These are phyloP conservation scores for Musa balbisiana DNA, from an alignment of 202 grass and related monocot genomes.

Conservation along the genomic window DNA sequence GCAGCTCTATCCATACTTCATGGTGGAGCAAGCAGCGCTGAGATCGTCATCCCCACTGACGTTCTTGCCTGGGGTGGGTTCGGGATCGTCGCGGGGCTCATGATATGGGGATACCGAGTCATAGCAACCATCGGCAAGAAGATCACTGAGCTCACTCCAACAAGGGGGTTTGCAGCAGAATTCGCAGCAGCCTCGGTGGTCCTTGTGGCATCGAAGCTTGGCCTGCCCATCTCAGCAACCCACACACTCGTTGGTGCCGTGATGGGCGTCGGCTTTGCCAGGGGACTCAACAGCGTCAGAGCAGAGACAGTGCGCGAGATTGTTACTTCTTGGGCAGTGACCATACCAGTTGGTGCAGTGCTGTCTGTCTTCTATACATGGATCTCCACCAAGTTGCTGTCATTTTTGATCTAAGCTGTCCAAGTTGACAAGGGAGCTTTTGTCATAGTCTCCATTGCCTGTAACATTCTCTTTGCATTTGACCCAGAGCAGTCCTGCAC, in stretches of 20 bases:
- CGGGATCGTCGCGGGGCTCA: slow-evolving; percentile 86
- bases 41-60: slow-evolving; percentile 90
- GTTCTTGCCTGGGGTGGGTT: slow-evolving; percentile 94
- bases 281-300: slow-evolving; percentile 78
- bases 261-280: slow-evolving; percentile 94
- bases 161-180: slow-evolving; percentile 84
- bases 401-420: neutral
- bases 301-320: slow-evolving; percentile 77
- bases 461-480: too few species aligned
- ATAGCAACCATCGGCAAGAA: slow-evolving; percentile 98
- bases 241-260: slow-evolving; percentile 97
- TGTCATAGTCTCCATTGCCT: neutral
- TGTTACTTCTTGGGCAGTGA: slow-evolving; percentile 81
- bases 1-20: slow-evolving; percentile 85
- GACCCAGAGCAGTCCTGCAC: too few species aligned
- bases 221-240: slow-evolving; percentile 79
- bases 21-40: slow-evolving; percentile 42
- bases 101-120: slow-evolving; percentile 91
- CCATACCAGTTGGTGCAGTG: slow-evolving; percentile 78
- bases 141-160: slow-evolving; percentile 91
- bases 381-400: slow-evolving; percentile 59
- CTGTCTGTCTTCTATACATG: slow-evolving; percentile 66
- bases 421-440: neutral
- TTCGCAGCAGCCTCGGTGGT: slow-evolving; percentile 97
- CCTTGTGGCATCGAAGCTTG: slow-evolving; percentile 86